Evolutionary conservation across 2,329 filamentous ascomycete species (phyloP).

Genomic region (Scopulariopsis brevicaulis): DNA sequence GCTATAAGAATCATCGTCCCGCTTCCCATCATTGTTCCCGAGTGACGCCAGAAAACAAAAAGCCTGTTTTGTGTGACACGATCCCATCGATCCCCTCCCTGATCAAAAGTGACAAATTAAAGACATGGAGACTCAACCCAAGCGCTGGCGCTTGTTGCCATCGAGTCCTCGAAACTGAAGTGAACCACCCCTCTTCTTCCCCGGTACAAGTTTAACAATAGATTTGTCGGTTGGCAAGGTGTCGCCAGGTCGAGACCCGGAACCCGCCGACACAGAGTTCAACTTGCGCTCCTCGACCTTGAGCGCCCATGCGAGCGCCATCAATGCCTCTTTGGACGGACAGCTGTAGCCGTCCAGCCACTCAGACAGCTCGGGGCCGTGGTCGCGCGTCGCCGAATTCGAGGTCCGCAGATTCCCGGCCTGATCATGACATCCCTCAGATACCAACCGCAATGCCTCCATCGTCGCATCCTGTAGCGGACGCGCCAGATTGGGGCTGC

Average conservation of each 20-base stretch:
- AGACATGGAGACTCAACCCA: conserved; percentile 1
- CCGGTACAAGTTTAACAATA: neutral
- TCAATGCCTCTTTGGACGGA: conserved; percentile 34
- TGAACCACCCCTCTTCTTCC: neutral
- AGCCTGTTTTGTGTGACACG: neutral
- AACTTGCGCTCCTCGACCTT: conserved; percentile 22
- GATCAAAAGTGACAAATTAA: conserved; percentile 1
- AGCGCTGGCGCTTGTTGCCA: neutral
- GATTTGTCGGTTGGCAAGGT: neutral
- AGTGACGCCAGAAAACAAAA: neutral
- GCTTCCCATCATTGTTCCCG: conserved; percentile 4
- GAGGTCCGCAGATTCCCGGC: conserved; percentile 24
- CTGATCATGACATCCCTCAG: conserved; percentile 40
- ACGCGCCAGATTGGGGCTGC: conserved; percentile 66
- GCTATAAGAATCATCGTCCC: neutral
- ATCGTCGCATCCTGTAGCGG: conserved; percentile 63
- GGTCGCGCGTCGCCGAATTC: conserved; percentile 23
- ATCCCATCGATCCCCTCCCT: neutral
- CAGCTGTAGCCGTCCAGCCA: conserved; percentile 21
- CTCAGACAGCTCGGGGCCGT: conserved; percentile 19
- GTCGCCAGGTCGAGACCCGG: neutral
- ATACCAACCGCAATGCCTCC: conserved; percentile 60
- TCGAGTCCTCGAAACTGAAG: neutral
- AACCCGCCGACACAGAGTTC: neutral
- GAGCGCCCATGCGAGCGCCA: conserved; percentile 35